These are phyloP conservation scores for Tripterygium wilfordii DNA, from an alignment of 177 flowering plant genomes.

Conservation along the genomic window DNA sequence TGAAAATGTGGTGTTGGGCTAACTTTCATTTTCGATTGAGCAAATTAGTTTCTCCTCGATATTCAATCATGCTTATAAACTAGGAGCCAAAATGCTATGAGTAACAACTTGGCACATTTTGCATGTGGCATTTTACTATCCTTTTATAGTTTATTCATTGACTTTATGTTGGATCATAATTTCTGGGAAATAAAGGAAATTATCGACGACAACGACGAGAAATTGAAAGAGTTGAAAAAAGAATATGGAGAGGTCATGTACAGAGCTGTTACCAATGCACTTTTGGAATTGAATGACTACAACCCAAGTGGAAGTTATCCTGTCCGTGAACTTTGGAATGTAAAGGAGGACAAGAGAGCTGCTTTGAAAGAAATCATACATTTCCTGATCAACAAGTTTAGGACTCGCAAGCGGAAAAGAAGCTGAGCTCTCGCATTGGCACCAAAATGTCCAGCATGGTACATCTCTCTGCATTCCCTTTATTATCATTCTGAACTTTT, in stretches of 20 bases:
- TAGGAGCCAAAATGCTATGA: no score
- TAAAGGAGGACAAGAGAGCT: constrained; percentile 20
- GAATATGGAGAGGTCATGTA: constrained; percentile 17
- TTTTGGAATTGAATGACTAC: constrained; percentile 23
- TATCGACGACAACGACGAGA: constrained; percentile 19
- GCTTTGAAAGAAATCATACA: constrained; percentile 20
- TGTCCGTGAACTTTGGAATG: constrained; percentile 23
- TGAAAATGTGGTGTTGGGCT: no score
- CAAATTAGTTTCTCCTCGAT: no score
- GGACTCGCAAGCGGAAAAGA: constrained; percentile 16
- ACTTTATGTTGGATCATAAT: no score
- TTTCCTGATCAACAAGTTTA: constrained; percentile 10
- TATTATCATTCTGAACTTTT: no score
- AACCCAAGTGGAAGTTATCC: constrained; percentile 26
- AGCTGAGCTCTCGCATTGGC: no score
- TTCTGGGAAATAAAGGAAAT: constrained; percentile 14
- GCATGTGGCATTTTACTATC: no score
- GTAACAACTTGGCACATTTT: no score
- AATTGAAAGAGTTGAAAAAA: constrained; percentile 18
- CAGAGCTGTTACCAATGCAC: constrained; percentile 21
- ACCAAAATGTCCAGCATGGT: background rate
- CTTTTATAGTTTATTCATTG: no score
- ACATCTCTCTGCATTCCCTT: background rate
- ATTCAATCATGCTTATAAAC: no score
- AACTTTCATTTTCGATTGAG: no score